Evolutionary conservation across 1,284 basidiomycete genomes (phyloP).

Genomic region (Malassezia brasiliensis): DNA sequence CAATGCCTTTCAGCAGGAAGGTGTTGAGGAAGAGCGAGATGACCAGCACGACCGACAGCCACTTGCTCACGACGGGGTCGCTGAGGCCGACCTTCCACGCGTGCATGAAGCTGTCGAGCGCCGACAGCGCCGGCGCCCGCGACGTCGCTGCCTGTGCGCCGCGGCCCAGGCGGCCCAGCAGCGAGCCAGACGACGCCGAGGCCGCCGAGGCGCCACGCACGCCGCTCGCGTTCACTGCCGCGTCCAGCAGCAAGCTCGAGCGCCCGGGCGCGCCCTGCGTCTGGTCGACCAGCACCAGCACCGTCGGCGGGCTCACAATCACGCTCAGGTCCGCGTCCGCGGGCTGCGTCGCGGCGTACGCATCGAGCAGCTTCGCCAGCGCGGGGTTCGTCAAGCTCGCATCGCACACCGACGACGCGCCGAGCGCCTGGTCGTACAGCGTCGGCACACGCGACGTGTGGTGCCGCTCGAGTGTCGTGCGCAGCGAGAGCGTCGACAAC

Average conservation of each 20-base stretch:
- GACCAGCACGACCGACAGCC: slow-evolving; percentile 80
- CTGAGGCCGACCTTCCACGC: slow-evolving; percentile 91
- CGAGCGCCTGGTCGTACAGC: slow-evolving; percentile 33
- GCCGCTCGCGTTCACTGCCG: not conserved
- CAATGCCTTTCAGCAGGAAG: slow-evolving; percentile 72
- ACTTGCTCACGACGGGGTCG: slow-evolving; percentile 88
- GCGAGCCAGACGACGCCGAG: not conserved
- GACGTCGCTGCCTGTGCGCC: not conserved
- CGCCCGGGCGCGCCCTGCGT: slow-evolving; percentile 11
- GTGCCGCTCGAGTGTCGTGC: slow-evolving; percentile 58
- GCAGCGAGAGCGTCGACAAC: slow-evolving; percentile 76
- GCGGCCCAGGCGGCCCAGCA: slow-evolving; percentile 19
- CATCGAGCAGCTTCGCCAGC: slow-evolving; percentile 32
- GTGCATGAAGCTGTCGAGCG: slow-evolving; percentile 77
- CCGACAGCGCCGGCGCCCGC: slow-evolving; percentile 25
- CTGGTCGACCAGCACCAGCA: slow-evolving; percentile 63
- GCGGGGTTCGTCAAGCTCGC: slow-evolving; percentile 18
- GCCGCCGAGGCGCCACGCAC: not conserved
- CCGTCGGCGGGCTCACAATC: slow-evolving; percentile 48
- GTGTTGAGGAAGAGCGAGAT: slow-evolving; percentile 86
- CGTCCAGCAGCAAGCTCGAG: not conserved
- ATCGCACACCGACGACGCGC: slow-evolving; percentile 24
- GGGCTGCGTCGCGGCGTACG: slow-evolving; percentile 26
- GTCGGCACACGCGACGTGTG: slow-evolving; percentile 44
- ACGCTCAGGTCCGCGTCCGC: slow-evolving; percentile 30